Conservation (phyloP, 148 eudicot genomes). For the Fagopyrum homotropicum region DNA sequence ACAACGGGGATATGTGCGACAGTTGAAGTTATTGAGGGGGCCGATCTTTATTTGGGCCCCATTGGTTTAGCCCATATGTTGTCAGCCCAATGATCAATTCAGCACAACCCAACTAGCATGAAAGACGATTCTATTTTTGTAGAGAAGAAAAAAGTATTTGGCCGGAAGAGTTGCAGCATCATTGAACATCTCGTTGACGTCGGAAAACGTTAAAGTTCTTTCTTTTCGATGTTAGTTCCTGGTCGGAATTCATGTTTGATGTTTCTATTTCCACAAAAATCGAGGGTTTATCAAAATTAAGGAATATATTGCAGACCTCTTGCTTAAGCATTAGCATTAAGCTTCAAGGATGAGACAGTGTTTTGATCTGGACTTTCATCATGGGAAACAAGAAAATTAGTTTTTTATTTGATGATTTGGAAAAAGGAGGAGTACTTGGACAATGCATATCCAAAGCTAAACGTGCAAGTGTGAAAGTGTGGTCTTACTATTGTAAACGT, state of each 20-base stretch:
- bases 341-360: background rate
- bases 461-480: background rate
- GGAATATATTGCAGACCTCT: background rate
- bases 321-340: background rate
- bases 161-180: too few species aligned
- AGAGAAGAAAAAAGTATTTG: too few species aligned
- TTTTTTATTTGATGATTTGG: too few species aligned
- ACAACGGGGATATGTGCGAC: background rate
- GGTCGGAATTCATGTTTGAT: background rate
- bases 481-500: background rate
- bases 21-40: background rate
- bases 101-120: background rate
- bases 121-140: background rate
- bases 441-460: background rate
- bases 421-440: too few species aligned
- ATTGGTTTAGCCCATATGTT: background rate
- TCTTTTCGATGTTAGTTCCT: background rate
- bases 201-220: background rate
- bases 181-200: background rate
- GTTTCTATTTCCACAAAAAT: background rate
- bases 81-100: background rate
- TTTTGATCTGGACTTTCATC: background rate
- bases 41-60: background rate
- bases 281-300: background rate
- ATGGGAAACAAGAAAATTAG: too few species aligned